phyloP scores from a whole-genome alignment of 345 rosid genomes.

The Garcia nutans region DNA sequence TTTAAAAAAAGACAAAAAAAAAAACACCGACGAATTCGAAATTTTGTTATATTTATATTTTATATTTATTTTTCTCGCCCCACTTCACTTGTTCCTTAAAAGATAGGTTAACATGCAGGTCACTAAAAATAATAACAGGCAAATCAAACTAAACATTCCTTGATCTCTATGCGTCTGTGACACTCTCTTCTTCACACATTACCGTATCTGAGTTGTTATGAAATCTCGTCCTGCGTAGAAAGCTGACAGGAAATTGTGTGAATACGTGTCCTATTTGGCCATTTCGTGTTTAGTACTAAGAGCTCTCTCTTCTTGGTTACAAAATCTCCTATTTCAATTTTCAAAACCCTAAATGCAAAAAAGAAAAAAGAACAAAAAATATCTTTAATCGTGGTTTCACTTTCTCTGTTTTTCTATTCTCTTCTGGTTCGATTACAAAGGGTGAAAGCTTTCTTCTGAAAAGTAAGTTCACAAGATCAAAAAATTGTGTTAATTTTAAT shows the following conservation, averaged over 20 bases:
- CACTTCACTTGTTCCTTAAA: no score
- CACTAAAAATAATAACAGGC: no score
- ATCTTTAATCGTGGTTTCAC: not conserved
- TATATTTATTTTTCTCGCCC: no score
- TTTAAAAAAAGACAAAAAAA: no score
- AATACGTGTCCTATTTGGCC: not conserved
- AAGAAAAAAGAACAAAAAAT: not conserved
- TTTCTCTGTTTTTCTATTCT: not conserved
- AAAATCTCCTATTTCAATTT: not conserved
- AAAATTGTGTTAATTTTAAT: no score
- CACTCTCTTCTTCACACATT: not conserved
- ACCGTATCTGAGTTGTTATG: not conserved
- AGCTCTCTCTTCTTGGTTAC: not conserved
- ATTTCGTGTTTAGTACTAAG: not conserved
- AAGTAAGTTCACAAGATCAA: not conserved
- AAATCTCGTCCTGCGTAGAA: not conserved
- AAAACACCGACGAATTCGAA: no score
- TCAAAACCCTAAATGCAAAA: conserved; percentile 2
- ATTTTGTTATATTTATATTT: no score
- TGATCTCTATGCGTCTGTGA: not conserved
- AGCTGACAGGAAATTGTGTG: not conserved
- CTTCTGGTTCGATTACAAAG: not conserved
- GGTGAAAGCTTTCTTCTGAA: not conserved
- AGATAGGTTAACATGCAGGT: no score
- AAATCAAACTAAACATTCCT: not conserved